These are phyloP conservation scores for Trametes gibbosa DNA, from an alignment of 768 basidiomycete genomes.

Conservation along the genomic window DNA sequence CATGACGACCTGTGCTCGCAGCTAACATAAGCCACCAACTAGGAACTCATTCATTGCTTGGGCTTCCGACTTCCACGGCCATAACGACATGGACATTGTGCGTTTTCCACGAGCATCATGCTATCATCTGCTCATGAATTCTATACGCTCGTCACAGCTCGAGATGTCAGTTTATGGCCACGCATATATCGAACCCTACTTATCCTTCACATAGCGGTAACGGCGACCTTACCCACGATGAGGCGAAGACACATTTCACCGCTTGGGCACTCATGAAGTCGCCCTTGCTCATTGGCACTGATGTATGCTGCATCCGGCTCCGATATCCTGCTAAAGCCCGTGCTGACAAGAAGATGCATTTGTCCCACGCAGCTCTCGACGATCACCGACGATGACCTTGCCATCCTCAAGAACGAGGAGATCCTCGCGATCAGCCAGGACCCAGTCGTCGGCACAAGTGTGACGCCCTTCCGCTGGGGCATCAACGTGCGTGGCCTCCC, in stretches of 20 bases:
- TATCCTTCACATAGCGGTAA: slow-evolving; percentile 47
- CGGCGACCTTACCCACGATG: slow-evolving; percentile 57
- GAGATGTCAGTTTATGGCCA: slow-evolving; percentile 13
- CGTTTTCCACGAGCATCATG: slow-evolving; percentile 3
- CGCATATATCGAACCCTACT: neutral
- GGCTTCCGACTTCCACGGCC: slow-evolving; percentile 65
- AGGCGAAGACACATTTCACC: slow-evolving; percentile 68
- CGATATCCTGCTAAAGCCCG: no score
- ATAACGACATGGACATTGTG: slow-evolving; percentile 70
- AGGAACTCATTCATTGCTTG: slow-evolving; percentile 66
- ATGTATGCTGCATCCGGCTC: slow-evolving; percentile 17
- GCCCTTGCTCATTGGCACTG: slow-evolving; percentile 60
- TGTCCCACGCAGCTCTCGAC: slow-evolving; percentile 41
- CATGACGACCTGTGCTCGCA: neutral
- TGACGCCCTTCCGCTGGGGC: slow-evolving; percentile 70
- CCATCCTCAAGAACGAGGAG: slow-evolving; percentile 60
- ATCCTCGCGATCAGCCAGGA: slow-evolving; percentile 72
- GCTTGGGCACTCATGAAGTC: slow-evolving; percentile 73
- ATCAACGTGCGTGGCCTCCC: slow-evolving; percentile 53
- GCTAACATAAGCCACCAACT: neutral
- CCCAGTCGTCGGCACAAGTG: slow-evolving; percentile 53
- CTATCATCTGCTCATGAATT: neutral
- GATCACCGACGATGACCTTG: slow-evolving; percentile 48
- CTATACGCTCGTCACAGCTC: slow-evolving; percentile 13
- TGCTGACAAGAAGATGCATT: no score